phyloP scores from a whole-genome alignment of 805 yeast genomes.

The Candida maltosa region DNA sequence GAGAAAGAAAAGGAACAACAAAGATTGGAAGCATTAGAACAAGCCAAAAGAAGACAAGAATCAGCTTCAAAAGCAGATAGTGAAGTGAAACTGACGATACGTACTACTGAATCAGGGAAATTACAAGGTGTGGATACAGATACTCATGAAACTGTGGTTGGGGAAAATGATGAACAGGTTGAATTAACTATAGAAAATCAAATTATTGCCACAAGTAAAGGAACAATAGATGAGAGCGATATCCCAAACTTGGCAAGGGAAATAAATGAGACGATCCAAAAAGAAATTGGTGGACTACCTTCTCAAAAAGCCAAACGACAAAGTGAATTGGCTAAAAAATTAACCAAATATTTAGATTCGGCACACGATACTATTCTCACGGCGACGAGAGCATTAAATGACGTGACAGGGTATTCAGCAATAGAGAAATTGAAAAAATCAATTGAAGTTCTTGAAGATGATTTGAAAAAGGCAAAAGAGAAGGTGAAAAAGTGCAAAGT shows the following conservation, averaged over 20 bases:
- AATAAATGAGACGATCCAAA: conserved; percentile 10
- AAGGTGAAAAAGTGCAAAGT: conserved; percentile 48
- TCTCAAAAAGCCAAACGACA: conserved; percentile 43
- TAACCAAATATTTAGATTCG: conserved; percentile 51
- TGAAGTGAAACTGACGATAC: conserved; percentile 1
- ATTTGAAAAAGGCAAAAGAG: conserved; percentile 46
- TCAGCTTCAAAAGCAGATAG: neutral
- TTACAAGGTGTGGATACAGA: conserved; percentile 3
- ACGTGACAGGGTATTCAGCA: conserved; percentile 84
- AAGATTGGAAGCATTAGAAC: neutral
- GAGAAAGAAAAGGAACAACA: neutral
- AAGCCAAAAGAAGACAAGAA: neutral
- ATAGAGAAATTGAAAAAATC: conserved; percentile 68
- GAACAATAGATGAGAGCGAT: conserved; percentile 4
- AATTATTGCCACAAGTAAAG: conserved; percentile 6
- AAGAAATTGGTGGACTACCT: conserved; percentile 34
- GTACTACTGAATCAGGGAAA: conserved; percentile 1
- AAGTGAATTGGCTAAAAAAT: conserved; percentile 31
- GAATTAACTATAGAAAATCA: conserved; percentile 5
- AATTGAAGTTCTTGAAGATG: conserved; percentile 55
- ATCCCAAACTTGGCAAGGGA: conserved; percentile 7
- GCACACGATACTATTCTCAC: conserved; percentile 55
- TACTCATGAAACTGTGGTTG: conserved; percentile 4
- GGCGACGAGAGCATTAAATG: conserved; percentile 72
- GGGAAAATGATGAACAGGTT: neutral